A percentile compares a stretch with the other conserved stretches of the same genome.
Evolutionary conservation across 1,284 basidiomycete genomes (phyloP).

Genomic region (Cryptococcus amylolentus): DNA sequence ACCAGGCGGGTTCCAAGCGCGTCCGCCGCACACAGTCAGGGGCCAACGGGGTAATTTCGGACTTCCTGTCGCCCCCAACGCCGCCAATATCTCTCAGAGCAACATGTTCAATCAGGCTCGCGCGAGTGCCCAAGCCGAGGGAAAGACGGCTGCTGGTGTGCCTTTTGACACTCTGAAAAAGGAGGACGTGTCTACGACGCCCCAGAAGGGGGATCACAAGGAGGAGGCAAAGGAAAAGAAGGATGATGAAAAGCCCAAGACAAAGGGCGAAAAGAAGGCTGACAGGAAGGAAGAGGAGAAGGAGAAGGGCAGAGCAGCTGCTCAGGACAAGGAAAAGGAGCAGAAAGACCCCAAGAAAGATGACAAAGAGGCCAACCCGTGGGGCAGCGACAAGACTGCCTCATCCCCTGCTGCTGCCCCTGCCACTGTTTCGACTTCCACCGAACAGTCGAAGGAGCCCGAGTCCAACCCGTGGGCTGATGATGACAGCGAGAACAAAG

Average conservation of each 20-base stretch:
- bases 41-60: too few relatives aligned
- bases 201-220: background rate
- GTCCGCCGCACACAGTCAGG: too few relatives aligned
- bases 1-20: too few relatives aligned
- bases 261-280: conserved; percentile 32
- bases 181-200: conserved; percentile 11
- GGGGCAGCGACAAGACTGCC: background rate
- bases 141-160: background rate
- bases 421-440: too few relatives aligned
- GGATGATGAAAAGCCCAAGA: conserved; percentile 16
- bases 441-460: too few relatives aligned
- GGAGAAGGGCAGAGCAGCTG: background rate
- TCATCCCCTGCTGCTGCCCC: too few relatives aligned
- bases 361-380: background rate
- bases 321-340: background rate
- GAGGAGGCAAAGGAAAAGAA: conserved; percentile 47
- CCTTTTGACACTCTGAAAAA: conserved; percentile 46
- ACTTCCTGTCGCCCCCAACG: too few relatives aligned
- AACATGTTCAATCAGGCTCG: background rate
- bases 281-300: conserved; percentile 14
- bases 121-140: background rate
- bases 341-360: background rate
- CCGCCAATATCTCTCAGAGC: background rate
- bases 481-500: conserved; percentile 12
- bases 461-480: too few relatives aligned